Conservation (phyloP, 768 basidiomycete species). For the Termitomyces eurrhizus region DNA sequence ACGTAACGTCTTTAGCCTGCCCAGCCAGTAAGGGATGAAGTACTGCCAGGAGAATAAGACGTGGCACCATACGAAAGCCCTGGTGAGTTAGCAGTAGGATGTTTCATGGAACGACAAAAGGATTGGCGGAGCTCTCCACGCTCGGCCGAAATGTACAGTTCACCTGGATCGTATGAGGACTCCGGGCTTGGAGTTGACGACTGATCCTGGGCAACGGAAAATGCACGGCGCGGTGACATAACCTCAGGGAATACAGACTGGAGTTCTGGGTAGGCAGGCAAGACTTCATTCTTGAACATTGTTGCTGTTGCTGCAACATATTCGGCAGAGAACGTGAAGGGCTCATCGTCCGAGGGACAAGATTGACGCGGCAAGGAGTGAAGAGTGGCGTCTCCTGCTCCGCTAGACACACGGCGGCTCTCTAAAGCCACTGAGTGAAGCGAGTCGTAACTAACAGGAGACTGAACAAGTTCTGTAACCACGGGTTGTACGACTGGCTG, state of each 20-base stretch:
- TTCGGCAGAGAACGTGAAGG: conserved; percentile 32
- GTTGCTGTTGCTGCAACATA: conserved; percentile 31
- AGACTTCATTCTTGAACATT: conserved; percentile 30
- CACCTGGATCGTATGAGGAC: conserved; percentile 16
- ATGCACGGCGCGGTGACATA: conserved; percentile 15
- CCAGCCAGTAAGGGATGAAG: conserved; percentile 46
- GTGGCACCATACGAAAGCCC: conserved; percentile 17
- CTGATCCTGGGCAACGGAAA: conserved; percentile 14
- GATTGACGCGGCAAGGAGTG: conserved; percentile 15
- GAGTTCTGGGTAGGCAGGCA: conserved; percentile 31
- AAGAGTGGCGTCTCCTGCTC: conserved; percentile 2
- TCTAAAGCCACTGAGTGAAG: neutral
- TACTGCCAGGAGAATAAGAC: conserved; percentile 24
- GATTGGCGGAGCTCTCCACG: conserved; percentile 11
- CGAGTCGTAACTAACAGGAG: neutral
- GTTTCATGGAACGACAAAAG: conserved; percentile 8
- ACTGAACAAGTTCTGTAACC: neutral
- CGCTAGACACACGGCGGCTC: neutral
- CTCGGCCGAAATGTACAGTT: conserved; percentile 12
- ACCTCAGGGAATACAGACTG: conserved; percentile 13
- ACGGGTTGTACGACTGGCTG: neutral
- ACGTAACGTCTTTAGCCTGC: conserved; percentile 33
- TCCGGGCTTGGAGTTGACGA: conserved; percentile 16
- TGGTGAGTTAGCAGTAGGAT: conserved; percentile 8
- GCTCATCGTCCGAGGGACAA: conserved; percentile 27